Percentiles rank a stretch among this genome's conserved stretches.
Evolutionary conservation across 345 rosid genomes (phyloP).

Genomic region (Camelina laxa): DNA sequence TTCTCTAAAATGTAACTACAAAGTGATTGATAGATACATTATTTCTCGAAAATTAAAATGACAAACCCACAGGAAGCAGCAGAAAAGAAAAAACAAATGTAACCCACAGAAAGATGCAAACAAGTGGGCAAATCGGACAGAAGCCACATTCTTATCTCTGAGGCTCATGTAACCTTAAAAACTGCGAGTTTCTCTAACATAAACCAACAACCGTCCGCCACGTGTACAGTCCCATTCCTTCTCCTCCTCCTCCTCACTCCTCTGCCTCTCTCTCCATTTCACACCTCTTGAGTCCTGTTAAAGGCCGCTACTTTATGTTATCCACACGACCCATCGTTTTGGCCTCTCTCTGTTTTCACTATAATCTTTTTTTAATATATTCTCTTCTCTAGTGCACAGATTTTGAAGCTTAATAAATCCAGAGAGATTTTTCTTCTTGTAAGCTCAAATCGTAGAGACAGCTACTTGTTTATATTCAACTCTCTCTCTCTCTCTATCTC

Average conservation of each 20-base stretch:
- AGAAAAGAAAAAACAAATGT: not conserved
- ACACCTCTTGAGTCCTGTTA: conserved; percentile 32
- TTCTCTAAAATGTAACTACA: not conserved
- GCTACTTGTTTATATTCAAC: conserved; percentile 2
- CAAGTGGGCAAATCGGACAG: conserved; percentile 40
- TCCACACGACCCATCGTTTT: conserved; percentile 45
- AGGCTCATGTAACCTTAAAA: conserved; percentile 37
- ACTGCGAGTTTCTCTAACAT: conserved; percentile 7
- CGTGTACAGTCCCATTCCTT: conserved; percentile 59
- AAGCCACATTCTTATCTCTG: conserved; percentile 7
- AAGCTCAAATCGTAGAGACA: not conserved
- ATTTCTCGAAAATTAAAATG: not conserved
- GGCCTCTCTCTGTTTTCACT: conserved; percentile 12
- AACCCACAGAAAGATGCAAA: conserved; percentile 37
- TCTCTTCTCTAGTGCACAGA: conserved; percentile 35
- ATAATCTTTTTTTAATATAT: conserved; percentile 1
- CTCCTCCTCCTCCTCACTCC: conserved; percentile 31
- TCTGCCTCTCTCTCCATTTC: conserved; percentile 12
- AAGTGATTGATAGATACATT: not conserved
- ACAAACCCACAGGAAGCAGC: not conserved
- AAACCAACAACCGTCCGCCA: conserved; percentile 25
- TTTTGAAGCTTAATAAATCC: conserved; percentile 31
- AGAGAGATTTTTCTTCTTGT: conserved; percentile 22
- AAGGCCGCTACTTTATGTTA: conserved; percentile 29
- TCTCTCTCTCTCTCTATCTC: not conserved